A percentile compares a stretch with the other conserved stretches of the same genome.
phyloP scores from a whole-genome alignment of 2,329 filamentous ascomycete genomes.

The Colletotrichum gloeosporioides region DNA sequence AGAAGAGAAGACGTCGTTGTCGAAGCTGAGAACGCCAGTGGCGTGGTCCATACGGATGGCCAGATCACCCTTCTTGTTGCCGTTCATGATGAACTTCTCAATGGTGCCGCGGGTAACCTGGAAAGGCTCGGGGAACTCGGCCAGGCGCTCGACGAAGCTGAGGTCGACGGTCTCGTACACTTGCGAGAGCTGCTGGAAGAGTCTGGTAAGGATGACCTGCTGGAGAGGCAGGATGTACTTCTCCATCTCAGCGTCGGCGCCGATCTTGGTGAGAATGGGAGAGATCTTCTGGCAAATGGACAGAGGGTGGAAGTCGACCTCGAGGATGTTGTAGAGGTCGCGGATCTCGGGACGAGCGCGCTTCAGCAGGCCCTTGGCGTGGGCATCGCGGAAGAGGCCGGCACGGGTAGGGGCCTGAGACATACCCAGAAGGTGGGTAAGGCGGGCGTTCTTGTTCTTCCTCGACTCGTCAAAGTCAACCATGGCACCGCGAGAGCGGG shows the following conservation, averaged over 20 bases:
- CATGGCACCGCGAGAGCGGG: conserved; percentile 91
- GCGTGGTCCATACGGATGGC: conserved; percentile 96
- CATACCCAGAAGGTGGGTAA: conserved; percentile 97
- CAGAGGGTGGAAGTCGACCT: conserved; percentile 98
- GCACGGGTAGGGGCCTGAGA: conserved; percentile 84
- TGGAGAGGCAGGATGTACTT: conserved; percentile 95
- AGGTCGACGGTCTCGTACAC: conserved; percentile 98
- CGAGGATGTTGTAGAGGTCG: conserved; percentile 96
- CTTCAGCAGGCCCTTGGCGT: conserved; percentile 93
- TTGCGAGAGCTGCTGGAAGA: conserved; percentile 98
- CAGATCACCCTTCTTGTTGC: conserved; percentile 99
- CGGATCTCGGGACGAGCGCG: conserved; percentile 93
- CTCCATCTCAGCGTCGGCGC: conserved; percentile 92
- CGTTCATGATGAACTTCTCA: conserved; percentile 99
- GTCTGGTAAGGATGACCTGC: conserved; percentile 96
- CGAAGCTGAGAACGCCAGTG: conserved; percentile 93
- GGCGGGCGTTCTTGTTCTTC: conserved; percentile 98
- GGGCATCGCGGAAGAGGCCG: conserved; percentile 91
- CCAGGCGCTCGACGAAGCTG: conserved; percentile 89
- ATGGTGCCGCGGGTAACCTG: conserved; percentile 89
- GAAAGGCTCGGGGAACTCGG: conserved; percentile 95
- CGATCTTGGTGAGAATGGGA: conserved; percentile 92
- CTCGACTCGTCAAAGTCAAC: conserved; percentile 96
- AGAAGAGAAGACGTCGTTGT: conserved; percentile 97
- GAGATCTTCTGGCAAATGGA: conserved; percentile 99